phyloP scores from a whole-genome alignment of 257 asterid genomes.

The Salvia miltiorrhiza region DNA sequence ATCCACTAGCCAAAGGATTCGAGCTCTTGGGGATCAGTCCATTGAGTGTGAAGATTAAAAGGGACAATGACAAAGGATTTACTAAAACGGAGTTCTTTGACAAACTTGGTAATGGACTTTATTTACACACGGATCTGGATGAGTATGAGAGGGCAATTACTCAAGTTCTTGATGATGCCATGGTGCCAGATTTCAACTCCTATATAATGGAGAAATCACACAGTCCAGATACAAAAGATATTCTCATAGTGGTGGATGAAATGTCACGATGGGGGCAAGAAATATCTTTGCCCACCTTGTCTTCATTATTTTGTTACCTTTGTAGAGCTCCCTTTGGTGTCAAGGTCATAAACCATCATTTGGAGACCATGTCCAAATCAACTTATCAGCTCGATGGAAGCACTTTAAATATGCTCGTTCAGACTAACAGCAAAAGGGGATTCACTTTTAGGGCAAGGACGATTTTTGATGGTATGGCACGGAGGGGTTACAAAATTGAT shows the following conservation, averaged over 20 bases:
- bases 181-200: constrained; percentile 65
- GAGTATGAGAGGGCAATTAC: constrained; percentile 47
- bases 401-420: constrained; percentile 59
- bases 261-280: constrained; percentile 81
- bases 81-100: constrained; percentile 70
- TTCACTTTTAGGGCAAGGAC: constrained; percentile 41
- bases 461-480: constrained; percentile 53
- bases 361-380: constrained; percentile 36
- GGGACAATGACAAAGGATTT: constrained; percentile 62
- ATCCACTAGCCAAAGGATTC: constrained; percentile 55
- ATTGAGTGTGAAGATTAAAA: constrained; percentile 61
- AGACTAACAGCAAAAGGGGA: constrained; percentile 54
- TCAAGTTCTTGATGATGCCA: constrained; percentile 58
- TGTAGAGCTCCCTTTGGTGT: constrained; percentile 34
- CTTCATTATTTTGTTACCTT: constrained; percentile 42
- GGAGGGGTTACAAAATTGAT: constrained; percentile 41
- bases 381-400: constrained; percentile 48
- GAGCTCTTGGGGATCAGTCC: constrained; percentile 52
- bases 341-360: constrained; percentile 34
- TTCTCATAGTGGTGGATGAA: constrained; percentile 43
- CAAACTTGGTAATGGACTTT: constrained; percentile 90
- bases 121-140: constrained; percentile 69
- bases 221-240: constrained; percentile 28
- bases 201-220: constrained; percentile 28
- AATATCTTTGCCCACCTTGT: constrained; percentile 39